Evolutionary conservation across 306 rosid genomes (phyloP), one percentile per base, ranked within the genome.

Genomic region (Quercus bicolor): DNA sequence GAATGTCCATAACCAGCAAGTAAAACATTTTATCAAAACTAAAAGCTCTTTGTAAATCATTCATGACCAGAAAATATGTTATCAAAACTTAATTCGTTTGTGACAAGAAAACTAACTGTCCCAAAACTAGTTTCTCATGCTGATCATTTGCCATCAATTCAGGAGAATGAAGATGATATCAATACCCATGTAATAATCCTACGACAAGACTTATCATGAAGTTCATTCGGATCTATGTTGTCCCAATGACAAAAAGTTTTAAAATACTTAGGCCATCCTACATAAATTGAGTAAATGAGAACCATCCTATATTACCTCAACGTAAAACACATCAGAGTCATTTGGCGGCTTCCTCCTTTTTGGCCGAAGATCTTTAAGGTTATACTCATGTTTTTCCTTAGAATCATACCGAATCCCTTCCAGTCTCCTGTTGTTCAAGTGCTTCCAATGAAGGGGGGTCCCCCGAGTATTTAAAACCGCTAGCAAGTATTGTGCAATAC

Each of bases 381-480:
- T 86, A 69, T 88, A 84, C 60, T 80, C 86, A 72, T 68, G 81
- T 54, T 82, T 89, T 74, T 70, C 85, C 75, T 52, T 80, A 4
- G 75, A 13, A 24, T 88, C 90, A 83, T 76, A 77, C 82, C 59
- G 84, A 79, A 89, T 87, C 29, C 87, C 90, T 64, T 92, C 95
- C 33, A 76, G 77, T 86, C 90, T 90, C 88, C 91, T 82, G 71
- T 87, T 88, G 65, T 81, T 83, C 80, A 84, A 81, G 76, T 84
- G 84, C 72, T 75, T 92, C 98, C 98, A 94, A 83, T 89, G 97
- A 81, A 90, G 84, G 51, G 95, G 93, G 52, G 97, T 92, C 75
- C 94, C 89, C 76, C 97, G 83, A 24, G 84, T 87, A 84, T 94
- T 72, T 78, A 92, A 56, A 84, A 91, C 92, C 45, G 98, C 97